Percentiles rank a stretch among this genome's conserved stretches.
These are phyloP conservation scores for Diplogelasinospora grovesii DNA, from an alignment of 495 filamentous ascomycete genomes.

Conservation along the genomic window DNA sequence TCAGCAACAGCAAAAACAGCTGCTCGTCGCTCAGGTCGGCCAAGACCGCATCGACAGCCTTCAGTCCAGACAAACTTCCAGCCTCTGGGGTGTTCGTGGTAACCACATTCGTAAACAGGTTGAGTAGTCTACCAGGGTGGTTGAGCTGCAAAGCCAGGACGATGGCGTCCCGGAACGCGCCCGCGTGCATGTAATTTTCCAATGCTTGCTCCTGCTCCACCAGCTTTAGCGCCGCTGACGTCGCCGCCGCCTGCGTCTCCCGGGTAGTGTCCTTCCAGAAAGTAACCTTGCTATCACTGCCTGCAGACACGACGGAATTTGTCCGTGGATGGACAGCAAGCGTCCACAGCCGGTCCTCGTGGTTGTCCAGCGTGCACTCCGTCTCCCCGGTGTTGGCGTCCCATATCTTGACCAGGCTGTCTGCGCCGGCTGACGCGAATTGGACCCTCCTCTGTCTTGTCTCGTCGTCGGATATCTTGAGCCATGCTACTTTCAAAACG, in stretches of 20 bases:
- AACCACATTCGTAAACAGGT: slow-evolving; percentile 74
- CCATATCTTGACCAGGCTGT: slow-evolving; percentile 97
- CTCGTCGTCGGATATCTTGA: slow-evolving; percentile 52
- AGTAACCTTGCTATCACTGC: slow-evolving; percentile 80
- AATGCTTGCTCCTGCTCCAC: slow-evolving; percentile 90
- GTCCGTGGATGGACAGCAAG: slow-evolving; percentile 62
- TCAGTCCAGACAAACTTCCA: slow-evolving; percentile 62
- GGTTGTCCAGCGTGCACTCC: slow-evolving; percentile 87
- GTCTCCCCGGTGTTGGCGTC: slow-evolving; percentile 72
- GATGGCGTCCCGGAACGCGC: slow-evolving; percentile 86
- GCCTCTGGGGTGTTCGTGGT: slow-evolving; percentile 53
- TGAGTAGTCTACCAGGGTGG: slow-evolving; percentile 78
- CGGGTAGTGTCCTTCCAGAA: slow-evolving; percentile 93
- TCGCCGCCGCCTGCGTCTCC: slow-evolving; percentile 64
- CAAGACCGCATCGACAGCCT: slow-evolving; percentile 79
- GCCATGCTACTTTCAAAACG: slow-evolving; percentile 88
- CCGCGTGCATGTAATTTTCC: slow-evolving; percentile 80
- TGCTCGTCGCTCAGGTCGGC: slow-evolving; percentile 73
- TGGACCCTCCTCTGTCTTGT: slow-evolving; percentile 49
- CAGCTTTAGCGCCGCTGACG: slow-evolving; percentile 63
- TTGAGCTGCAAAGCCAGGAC: slow-evolving; percentile 86
- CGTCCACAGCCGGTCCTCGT: slow-evolving; percentile 89
- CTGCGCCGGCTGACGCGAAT: slow-evolving; percentile 82
- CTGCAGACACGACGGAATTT: slow-evolving; percentile 76
- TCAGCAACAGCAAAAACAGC: slow-evolving; percentile 67